A percentile compares a stretch with the other conserved stretches of the same genome.
phyloP scores from a whole-genome alignment of 148 eudicot species.

The Dysphania ambrosioides region DNA sequence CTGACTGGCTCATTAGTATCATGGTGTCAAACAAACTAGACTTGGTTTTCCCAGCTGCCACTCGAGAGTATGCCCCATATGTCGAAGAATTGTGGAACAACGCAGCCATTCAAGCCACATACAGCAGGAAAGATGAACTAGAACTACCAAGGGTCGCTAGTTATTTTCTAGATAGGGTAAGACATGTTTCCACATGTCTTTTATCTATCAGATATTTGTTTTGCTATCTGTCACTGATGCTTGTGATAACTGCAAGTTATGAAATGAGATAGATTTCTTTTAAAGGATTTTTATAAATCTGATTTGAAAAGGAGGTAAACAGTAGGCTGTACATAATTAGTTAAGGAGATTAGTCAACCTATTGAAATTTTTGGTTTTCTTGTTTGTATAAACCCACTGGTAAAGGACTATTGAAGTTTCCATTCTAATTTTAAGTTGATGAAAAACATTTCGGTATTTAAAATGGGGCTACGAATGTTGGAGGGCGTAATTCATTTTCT shows the following conservation, averaged over 20 bases:
- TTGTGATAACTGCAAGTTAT: neutral
- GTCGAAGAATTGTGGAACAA: conserved; percentile 81
- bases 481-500: neutral
- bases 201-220: neutral
- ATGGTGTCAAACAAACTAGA: conserved; percentile 71
- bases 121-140: conserved; percentile 56
- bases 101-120: conserved; percentile 68
- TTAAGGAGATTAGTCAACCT: neutral
- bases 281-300: neutral
- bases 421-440: neutral
- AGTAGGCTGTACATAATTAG: neutral
- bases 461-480: neutral
- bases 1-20: conserved; percentile 67
- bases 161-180: conserved; percentile 72
- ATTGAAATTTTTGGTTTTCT: neutral
- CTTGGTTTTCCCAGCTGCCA: conserved; percentile 56
- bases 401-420: neutral
- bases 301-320: neutral
- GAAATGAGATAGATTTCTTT: neutral
- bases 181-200: conserved; percentile 14
- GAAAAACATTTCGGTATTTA: neutral
- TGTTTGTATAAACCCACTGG: neutral
- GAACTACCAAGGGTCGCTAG: conserved; percentile 58
- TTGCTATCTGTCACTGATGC: conserved; percentile 8
- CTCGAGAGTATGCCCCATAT: conserved; percentile 66